Percentiles rank a stretch among this genome's conserved stretches.
phyloP scores from a whole-genome alignment of 176 grass and related monocot species.

The Melocanna baccifera region DNA sequence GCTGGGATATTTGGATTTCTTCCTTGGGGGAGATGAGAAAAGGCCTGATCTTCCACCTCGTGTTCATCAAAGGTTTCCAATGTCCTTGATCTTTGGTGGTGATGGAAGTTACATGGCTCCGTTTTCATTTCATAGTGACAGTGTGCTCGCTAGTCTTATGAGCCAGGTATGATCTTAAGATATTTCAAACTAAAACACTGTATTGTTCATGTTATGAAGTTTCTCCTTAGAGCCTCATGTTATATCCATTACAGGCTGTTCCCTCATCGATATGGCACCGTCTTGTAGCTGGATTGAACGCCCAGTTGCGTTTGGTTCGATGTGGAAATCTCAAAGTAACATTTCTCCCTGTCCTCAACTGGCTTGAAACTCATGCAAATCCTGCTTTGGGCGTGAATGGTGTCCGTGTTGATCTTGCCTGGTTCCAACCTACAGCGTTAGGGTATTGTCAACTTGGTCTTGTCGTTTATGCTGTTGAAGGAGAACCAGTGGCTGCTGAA shows the following conservation, averaged over 20 bases:
- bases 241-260: constrained; percentile 60
- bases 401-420: constrained; percentile 80
- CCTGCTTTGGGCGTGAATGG: constrained; percentile 54
- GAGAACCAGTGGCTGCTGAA: constrained; percentile 32
- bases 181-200: not conserved
- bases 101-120: constrained; percentile 99
- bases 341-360: constrained; percentile 71
- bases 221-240: constrained; percentile 10
- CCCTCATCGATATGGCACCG: constrained; percentile 95
- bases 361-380: constrained; percentile 95
- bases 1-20: constrained; percentile 98
- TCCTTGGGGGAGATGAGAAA: constrained; percentile 99
- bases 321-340: constrained; percentile 71
- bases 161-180: constrained; percentile 65
- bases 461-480: constrained; percentile 85
- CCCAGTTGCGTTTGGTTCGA: constrained; percentile 83
- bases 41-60: constrained; percentile 91
- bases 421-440: constrained; percentile 89
- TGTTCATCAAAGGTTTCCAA: constrained; percentile 91
- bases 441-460: constrained; percentile 95
- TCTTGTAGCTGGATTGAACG: constrained; percentile 93
- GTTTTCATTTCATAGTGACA: constrained; percentile 93
- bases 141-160: constrained; percentile 97
- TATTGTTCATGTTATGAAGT: not conserved
- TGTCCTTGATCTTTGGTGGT: constrained; percentile 91